Percentiles rank a stretch among this genome's conserved stretches.
Conservation (phyloP, 2,329 filamentous ascomycete species). For the Verticillium dahliae region DNA sequence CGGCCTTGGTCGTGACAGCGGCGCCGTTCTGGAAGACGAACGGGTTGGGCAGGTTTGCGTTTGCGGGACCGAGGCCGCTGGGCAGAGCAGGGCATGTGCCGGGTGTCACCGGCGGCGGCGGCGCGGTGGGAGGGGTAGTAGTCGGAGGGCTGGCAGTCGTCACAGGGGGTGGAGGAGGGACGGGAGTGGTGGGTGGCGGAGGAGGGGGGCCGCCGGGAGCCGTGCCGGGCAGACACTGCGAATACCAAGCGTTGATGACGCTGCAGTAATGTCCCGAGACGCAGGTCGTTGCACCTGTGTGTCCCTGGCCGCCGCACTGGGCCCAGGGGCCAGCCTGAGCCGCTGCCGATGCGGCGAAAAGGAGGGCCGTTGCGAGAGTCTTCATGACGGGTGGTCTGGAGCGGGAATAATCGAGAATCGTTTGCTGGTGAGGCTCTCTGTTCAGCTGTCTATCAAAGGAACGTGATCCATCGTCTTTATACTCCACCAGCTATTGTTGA, state of each 20-base stretch:
- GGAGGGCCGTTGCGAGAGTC: slow-evolving; percentile 3
- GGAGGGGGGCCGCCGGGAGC: background rate
- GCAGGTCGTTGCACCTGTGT: slow-evolving; percentile 29
- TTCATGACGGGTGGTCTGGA: background rate
- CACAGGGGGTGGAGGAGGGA: background rate
- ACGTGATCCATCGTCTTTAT: too few relatives aligned
- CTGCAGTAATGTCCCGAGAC: slow-evolving; percentile 33
- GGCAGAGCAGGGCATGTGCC: slow-evolving; percentile 6
- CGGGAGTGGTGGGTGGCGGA: background rate
- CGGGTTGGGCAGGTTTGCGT: slow-evolving; percentile 20
- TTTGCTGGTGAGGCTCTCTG: background rate
- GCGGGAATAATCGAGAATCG: background rate
- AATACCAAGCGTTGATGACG: slow-evolving; percentile 31
- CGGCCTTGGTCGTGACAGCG: slow-evolving; percentile 26
- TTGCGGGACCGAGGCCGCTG: slow-evolving; percentile 5
- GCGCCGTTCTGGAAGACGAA: slow-evolving; percentile 30
- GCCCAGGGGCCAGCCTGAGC: slow-evolving; percentile 16
- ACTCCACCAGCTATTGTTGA: too few relatives aligned
- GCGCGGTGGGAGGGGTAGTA: background rate
- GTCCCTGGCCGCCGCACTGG: slow-evolving; percentile 35
- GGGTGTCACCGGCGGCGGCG: slow-evolving; percentile 1
- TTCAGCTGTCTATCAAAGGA: too few relatives aligned
- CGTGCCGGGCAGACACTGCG: slow-evolving; percentile 26
- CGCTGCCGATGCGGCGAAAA: slow-evolving; percentile 6
- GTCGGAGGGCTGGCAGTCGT: background rate